Percentiles rank a stretch among this genome's conserved stretches.
phyloP scores from a whole-genome alignment of 2,329 filamentous ascomycete species.

The Chalaropsis ovoidea region DNA sequence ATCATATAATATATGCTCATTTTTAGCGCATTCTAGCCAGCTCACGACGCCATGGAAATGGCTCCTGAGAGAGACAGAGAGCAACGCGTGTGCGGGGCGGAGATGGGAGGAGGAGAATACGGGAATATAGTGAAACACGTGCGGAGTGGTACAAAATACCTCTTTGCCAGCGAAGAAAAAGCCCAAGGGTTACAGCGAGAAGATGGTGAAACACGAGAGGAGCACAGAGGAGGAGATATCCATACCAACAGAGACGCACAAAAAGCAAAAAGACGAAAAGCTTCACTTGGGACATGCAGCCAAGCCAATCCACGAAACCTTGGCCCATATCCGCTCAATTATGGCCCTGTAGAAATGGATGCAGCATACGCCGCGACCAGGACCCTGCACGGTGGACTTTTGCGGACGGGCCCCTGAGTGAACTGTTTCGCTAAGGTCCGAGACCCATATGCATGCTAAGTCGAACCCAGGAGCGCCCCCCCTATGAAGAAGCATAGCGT shows the following conservation, averaged over 20 bases:
- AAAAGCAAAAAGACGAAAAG: too few relatives aligned
- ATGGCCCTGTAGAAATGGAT: slow-evolving; percentile 4
- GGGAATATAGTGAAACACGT: not conserved
- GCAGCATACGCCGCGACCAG: not conserved
- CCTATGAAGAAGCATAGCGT: not conserved
- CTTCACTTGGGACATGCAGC: not conserved
- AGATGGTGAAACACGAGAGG: not conserved
- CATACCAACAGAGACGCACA: not conserved
- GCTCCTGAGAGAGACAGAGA: too few relatives aligned
- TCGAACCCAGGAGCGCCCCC: not conserved
- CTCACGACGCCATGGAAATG: too few relatives aligned
- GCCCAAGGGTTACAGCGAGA: slow-evolving; percentile 1
- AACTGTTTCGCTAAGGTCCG: slow-evolving; percentile 9
- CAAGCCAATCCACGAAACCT: not conserved
- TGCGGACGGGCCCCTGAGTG: not conserved
- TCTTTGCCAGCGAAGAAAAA: not conserved
- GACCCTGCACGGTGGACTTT: not conserved
- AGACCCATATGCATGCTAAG: slow-evolving; percentile 1
- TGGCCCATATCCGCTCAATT: slow-evolving; percentile 6
- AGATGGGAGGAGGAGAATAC: not conserved
- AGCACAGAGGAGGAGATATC: not conserved
- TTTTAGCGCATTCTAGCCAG: too few relatives aligned
- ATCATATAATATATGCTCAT: too few relatives aligned
- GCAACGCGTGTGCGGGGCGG: not conserved
- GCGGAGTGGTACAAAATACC: not conserved